Evolutionary conservation across 345 rosid species (phyloP).

Genomic region (Salix purpurea): DNA sequence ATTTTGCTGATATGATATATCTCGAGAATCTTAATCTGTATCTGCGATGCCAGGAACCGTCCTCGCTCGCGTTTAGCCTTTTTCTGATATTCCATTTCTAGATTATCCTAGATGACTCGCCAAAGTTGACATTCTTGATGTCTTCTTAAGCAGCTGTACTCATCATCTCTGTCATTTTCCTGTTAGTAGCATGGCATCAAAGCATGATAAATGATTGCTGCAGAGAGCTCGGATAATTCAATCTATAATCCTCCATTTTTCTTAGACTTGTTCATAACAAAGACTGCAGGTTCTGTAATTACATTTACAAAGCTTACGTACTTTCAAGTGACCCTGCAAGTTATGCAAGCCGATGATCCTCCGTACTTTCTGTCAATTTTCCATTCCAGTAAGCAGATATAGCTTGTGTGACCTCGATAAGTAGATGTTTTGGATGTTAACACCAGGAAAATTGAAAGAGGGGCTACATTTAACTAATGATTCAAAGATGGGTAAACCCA

Average conservation of each 20-base stretch:
- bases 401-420: neutral
- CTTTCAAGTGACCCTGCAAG: neutral
- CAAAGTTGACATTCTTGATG: neutral
- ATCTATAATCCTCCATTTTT: neutral
- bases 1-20: neutral
- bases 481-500: too few relatives aligned
- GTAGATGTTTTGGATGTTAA: neutral
- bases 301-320: neutral
- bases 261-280: neutral
- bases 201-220: neutral
- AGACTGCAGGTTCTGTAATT: neutral
- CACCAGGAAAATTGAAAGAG: neutral
- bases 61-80: neutral
- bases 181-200: neutral
- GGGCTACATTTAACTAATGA: too few relatives aligned
- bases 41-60: neutral
- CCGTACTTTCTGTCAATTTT: neutral
- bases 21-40: neutral
- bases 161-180: neutral
- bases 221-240: neutral
- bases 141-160: neutral
- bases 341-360: neutral
- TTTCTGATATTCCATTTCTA: neutral
- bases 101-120: neutral
- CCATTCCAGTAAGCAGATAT: neutral